Evolutionary conservation across 164 flowering plant species (phyloP).

Genomic region (Paratinospora sagittata): DNA sequence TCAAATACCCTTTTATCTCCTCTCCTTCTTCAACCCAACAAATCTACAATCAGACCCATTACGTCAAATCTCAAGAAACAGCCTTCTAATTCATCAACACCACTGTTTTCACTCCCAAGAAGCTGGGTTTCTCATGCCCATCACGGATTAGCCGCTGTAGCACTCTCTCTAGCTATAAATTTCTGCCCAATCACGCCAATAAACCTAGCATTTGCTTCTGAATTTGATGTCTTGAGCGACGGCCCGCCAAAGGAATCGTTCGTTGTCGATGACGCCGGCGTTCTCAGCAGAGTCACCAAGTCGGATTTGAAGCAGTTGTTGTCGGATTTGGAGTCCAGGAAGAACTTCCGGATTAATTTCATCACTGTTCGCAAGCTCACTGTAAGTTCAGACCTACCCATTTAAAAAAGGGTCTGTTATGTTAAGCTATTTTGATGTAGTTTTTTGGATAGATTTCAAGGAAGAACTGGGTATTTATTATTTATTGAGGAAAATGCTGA

Average conservation of each 20-base stretch:
- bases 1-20: conserved; percentile 14
- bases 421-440: neutral
- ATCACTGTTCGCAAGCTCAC: conserved; percentile 92
- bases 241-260: conserved; percentile 78
- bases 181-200: conserved; percentile 41
- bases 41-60: conserved; percentile 34
- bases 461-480: no score
- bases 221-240: conserved; percentile 77
- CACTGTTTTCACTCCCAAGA: conserved; percentile 30
- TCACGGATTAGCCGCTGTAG: conserved; percentile 80
- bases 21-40: conserved; percentile 30
- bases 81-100: no score
- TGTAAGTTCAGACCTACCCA: conserved; percentile 30
- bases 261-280: conserved; percentile 91
- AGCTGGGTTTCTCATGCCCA: conserved; percentile 57
- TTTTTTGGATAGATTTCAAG: no score
- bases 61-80: conserved; percentile 25
- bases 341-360: conserved; percentile 67
- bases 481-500: neutral
- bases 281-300: conserved; percentile 79
- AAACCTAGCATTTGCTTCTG: conserved; percentile 61
- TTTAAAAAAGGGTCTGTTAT: no score
- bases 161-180: conserved; percentile 70
- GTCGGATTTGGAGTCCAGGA: conserved; percentile 83
- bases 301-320: conserved; percentile 75